Evolutionary conservation across 176 grass and related monocot genomes (phyloP).

Genomic region (Leersia perrieri): DNA sequence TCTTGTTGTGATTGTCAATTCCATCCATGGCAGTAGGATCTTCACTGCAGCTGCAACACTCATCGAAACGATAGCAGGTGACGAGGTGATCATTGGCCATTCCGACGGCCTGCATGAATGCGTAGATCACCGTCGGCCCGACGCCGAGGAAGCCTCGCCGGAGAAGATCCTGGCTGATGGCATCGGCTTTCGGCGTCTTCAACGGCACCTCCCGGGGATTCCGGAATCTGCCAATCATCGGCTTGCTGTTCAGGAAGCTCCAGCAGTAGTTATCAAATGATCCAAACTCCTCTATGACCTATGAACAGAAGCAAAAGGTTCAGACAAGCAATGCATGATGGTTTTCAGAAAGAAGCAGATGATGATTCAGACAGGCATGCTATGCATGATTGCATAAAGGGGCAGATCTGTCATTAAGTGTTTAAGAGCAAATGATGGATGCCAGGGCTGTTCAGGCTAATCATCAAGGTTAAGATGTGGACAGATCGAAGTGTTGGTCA

Average conservation of each 20-base stretch:
- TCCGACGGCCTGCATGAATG: slow-evolving; percentile 97
- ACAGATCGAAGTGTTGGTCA: slow-evolving; percentile 8
- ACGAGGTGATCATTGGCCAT: slow-evolving; percentile 92
- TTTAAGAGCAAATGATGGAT: not conserved
- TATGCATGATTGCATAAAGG: not conserved
- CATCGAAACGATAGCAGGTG: slow-evolving; percentile 70
- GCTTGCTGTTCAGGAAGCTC: slow-evolving; percentile 75
- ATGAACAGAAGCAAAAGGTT: slow-evolving; percentile 4
- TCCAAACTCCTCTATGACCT: slow-evolving; percentile 91
- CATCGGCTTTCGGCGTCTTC: slow-evolving; percentile 80
- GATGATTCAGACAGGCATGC: not conserved
- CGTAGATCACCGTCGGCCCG: slow-evolving; percentile 83
- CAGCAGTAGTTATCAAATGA: slow-evolving; percentile 91
- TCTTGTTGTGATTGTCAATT: not conserved
- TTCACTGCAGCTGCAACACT: slow-evolving; percentile 41
- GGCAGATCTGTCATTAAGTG: slow-evolving; percentile 12
- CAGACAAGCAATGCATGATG: not conserved
- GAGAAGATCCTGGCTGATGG: slow-evolving; percentile 85
- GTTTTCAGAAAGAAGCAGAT: slow-evolving; percentile 14
- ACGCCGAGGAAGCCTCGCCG: slow-evolving; percentile 77
- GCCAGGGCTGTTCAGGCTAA: not conserved
- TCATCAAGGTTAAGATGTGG: slow-evolving; percentile 23
- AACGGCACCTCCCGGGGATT: slow-evolving; percentile 75
- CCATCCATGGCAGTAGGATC: not conserved
- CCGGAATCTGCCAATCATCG: slow-evolving; percentile 59